A percentile compares a stretch with the other conserved stretches of the same genome.
Evolutionary conservation across 306 rosid genomes (phyloP).

Genomic region (Calophaca sinica): DNA sequence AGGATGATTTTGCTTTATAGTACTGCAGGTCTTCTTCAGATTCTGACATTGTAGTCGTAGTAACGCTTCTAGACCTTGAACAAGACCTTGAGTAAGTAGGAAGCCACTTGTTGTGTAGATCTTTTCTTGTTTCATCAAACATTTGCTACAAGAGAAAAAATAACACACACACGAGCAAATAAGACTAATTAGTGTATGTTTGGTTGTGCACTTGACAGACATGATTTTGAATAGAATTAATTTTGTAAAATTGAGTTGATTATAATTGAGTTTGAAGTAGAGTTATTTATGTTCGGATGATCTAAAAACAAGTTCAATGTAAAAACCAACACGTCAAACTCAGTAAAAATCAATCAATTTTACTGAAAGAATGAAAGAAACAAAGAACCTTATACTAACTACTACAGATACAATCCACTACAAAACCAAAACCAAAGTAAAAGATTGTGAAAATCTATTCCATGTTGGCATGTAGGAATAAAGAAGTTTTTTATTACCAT

Average conservation of each 20-base stretch:
- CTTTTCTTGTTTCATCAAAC: slow-evolving; percentile 69
- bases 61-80: slow-evolving; percentile 63
- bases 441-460: neutral
- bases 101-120: slow-evolving; percentile 62
- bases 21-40: slow-evolving; percentile 56
- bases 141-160: slow-evolving; percentile 56
- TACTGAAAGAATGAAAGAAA: too few species aligned
- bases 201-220: too few species aligned
- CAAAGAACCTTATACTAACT: too few species aligned
- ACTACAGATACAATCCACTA: too few species aligned
- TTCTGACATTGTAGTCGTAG: slow-evolving; percentile 60
- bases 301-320: too few species aligned
- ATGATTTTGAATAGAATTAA: too few species aligned
- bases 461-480: neutral
- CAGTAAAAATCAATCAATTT: too few species aligned
- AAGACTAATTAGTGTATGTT: neutral
- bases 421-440: too few species aligned
- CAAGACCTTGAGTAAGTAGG: slow-evolving; percentile 55
- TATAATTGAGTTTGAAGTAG: too few species aligned
- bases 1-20: slow-evolving; percentile 54
- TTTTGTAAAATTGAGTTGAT: too few species aligned
- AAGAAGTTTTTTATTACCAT: slow-evolving; percentile 49
- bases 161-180: neutral
- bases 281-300: too few species aligned
- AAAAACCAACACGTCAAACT: too few species aligned